These are phyloP conservation scores for Glycine tomentella DNA, from an alignment of 306 rosid genomes.

Conservation along the genomic window DNA sequence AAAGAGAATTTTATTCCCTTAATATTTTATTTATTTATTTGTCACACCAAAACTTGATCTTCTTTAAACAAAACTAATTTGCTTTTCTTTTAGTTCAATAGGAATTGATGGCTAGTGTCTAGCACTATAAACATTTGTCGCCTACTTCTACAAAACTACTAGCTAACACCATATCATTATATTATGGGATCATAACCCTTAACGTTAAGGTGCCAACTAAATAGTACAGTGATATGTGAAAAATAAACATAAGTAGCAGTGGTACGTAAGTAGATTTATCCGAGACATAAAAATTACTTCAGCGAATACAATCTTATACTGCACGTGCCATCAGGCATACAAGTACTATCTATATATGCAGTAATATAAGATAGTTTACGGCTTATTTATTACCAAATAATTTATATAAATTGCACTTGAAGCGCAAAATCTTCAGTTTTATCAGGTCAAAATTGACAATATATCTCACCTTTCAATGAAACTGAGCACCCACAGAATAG, in stretches of 20 bases:
- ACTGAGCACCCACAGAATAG: background rate
- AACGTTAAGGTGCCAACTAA: background rate
- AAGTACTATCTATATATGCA: background rate
- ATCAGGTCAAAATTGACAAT: slow-evolving; percentile 12
- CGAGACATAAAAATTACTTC: background rate
- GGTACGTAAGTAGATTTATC: background rate
- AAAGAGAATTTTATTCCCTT: background rate
- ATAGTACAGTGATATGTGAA: background rate
- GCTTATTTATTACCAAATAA: background rate
- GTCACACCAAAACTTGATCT: background rate
- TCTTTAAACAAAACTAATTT: background rate
- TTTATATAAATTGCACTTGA: background rate
- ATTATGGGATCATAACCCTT: background rate
- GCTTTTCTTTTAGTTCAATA: background rate
- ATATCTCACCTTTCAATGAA: slow-evolving; percentile 11
- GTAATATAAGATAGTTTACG: background rate
- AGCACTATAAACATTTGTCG: background rate
- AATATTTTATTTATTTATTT: background rate
- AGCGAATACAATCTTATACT: background rate
- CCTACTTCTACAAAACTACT: background rate
- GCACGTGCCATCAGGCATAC: background rate
- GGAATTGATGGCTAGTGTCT: background rate
- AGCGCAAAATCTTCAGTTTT: background rate
- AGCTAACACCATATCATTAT: background rate
- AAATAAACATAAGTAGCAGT: background rate